These are phyloP conservation scores for Metarhizium guizhouense DNA, from an alignment of 2,329 filamentous ascomycete species.

Conservation along the genomic window DNA sequence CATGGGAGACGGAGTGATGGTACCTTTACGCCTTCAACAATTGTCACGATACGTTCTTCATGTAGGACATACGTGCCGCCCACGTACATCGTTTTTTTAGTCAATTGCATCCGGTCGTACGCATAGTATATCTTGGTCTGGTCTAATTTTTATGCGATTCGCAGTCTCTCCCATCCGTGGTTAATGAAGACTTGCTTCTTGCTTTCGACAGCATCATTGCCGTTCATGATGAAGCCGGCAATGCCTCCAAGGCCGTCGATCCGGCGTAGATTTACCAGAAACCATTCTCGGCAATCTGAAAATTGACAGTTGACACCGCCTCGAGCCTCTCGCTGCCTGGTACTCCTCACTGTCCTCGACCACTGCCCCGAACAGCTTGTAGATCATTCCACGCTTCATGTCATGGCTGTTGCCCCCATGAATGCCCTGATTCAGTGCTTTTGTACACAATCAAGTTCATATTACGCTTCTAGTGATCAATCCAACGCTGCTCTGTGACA, in stretches of 20 bases:
- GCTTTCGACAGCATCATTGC: background rate
- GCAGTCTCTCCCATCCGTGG: background rate
- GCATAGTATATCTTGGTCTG: background rate
- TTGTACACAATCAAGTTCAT: conserved; percentile 54
- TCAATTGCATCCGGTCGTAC: background rate
- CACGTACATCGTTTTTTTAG: background rate
- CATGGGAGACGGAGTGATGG: no score
- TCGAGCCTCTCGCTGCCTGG: conserved; percentile 7
- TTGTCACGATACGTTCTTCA: background rate
- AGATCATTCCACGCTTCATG: background rate
- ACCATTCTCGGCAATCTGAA: background rate
- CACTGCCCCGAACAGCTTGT: background rate
- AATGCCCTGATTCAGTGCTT: conserved; percentile 34
- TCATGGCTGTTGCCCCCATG: background rate
- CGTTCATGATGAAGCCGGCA: background rate
- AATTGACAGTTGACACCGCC: conserved; percentile 6
- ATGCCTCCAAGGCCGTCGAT: background rate
- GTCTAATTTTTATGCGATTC: background rate
- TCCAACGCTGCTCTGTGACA: background rate
- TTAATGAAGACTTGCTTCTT: background rate
- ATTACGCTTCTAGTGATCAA: conserved; percentile 4
- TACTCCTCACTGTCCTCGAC: conserved; percentile 21
- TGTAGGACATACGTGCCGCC: background rate
- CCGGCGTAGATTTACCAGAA: background rate
- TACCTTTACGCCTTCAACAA: background rate